Percentiles rank a stretch among this genome's conserved stretches.
These are phyloP conservation scores for Bipolaris sorokiniana DNA, from an alignment of 2,329 filamentous ascomycete genomes.

Conservation along the genomic window DNA sequence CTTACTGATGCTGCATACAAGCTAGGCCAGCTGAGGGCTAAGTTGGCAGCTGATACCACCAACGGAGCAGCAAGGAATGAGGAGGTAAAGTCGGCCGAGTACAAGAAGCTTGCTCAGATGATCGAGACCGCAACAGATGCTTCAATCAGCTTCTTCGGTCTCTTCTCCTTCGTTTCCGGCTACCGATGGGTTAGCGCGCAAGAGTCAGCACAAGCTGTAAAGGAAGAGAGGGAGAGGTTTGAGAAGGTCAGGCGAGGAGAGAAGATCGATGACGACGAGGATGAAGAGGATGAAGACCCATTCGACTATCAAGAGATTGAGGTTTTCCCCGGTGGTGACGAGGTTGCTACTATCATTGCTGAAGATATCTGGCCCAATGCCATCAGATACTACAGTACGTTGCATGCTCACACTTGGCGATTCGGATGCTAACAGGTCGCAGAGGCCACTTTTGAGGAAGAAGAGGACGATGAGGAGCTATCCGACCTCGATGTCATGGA, in stretches of 20 bases:
- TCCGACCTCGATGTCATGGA: constrained; percentile 68
- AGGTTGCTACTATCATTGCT: constrained; percentile 77
- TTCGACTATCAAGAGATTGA: constrained; percentile 74
- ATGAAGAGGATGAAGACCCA: constrained; percentile 64
- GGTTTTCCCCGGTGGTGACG: constrained; percentile 86
- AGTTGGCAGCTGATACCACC: constrained; percentile 33
- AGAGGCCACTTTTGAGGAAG: constrained; percentile 64
- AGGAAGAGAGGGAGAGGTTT: constrained; percentile 66
- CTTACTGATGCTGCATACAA: constrained; percentile 75
- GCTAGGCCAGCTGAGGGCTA: constrained; percentile 68
- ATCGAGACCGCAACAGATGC: constrained; percentile 66
- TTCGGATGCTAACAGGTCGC: constrained; percentile 46
- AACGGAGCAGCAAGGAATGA: constrained; percentile 56
- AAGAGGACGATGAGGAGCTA: constrained; percentile 59
- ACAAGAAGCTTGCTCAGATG: constrained; percentile 61
- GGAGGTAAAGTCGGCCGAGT: constrained; percentile 61
- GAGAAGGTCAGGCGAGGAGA: constrained; percentile 51
- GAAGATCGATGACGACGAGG: constrained; percentile 46
- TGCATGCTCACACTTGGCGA: neutral
- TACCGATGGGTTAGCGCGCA: constrained; percentile 72
- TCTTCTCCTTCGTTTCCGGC: constrained; percentile 76
- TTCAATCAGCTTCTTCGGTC: constrained; percentile 82
- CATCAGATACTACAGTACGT: constrained; percentile 89
- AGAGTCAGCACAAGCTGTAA: constrained; percentile 68
- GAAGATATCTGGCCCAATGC: constrained; percentile 91